Evolutionary conservation across 2,329 filamentous ascomycete genomes (phyloP), one percentile per base, ranked within the genome.

Genomic region (Tolypocladium pustulatum): DNA sequence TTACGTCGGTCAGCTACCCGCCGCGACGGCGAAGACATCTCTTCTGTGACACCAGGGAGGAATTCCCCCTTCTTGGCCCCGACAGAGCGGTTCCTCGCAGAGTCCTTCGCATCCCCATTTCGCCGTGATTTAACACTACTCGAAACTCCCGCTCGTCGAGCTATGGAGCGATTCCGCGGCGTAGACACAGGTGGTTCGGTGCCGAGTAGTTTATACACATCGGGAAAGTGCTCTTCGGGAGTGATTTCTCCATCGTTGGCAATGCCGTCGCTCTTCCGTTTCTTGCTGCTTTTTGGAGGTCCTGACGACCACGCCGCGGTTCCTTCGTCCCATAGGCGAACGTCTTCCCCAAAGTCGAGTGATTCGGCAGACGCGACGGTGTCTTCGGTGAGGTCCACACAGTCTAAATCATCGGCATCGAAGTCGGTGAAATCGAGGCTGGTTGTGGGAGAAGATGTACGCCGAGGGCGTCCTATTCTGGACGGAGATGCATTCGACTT

Each of bases 181-280:
- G 72, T 74, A 2, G 71, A 68, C 27, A 65, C 64, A 20, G 69
- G 73, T 49, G 71, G 72, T 15, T 73, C 67, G 17, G 75, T 76
- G 34, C 74, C 78, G 13, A 76, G 67, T 54, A 78, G 69, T 54
- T 82, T 73, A 61, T 79, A 76, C 9, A 85, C 78, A 61, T 85
- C 81, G 0, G 79, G 80, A 53, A 82, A 84, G 22, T 79, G 75
- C 38, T 77, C 76, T 17, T 76, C 68, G 4, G 73, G 69, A 20
- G 67, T 69, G 17, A 68, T 66, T 15, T 72, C 68, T 32, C 68
- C 65, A 59, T 69, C 73, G 60, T 65, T 74, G 30, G 30, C 49
- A 30, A 80, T 77, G 12, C 81, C 77, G 30, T 69, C 71, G 61
- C 79, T 81, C 65, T 83, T 83, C 61, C 80, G 70, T 67, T 83